phyloP scores from a whole-genome alignment of 768 basidiomycete species.

The Pleurotus tuber-regium region DNA sequence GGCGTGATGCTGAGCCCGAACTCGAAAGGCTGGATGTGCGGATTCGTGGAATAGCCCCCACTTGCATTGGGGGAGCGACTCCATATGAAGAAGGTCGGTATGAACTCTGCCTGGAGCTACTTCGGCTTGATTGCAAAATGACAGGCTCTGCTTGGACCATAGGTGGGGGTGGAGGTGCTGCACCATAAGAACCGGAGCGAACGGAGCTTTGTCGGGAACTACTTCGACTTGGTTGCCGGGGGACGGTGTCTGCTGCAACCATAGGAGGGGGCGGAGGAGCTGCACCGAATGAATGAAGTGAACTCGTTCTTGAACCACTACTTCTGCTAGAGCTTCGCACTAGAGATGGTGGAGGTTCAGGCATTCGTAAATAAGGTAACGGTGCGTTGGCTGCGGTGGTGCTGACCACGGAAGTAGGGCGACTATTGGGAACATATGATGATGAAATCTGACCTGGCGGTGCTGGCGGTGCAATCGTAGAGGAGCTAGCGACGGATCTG shows the following conservation, averaged over 20 bases:
- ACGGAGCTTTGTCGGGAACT: neutral
- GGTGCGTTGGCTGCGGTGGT: neutral
- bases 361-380: constrained; percentile 3
- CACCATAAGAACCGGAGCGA: constrained; percentile 40
- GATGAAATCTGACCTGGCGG: neutral
- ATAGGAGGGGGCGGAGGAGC: constrained; percentile 1
- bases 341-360: constrained; percentile 1
- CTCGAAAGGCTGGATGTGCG: constrained; percentile 6
- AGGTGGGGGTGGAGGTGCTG: constrained; percentile 28
- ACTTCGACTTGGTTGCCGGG: constrained; percentile 3
- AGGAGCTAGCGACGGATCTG: neutral
- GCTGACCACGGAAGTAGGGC: neutral
- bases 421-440: neutral
- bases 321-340: neutral
- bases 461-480: neutral
- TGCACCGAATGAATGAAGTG: neutral
- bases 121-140: neutral
- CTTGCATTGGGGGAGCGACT: neutral
- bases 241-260: neutral
- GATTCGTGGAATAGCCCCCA: neutral
- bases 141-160: neutral
- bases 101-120: neutral
- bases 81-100: neutral
- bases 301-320: neutral
- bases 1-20: neutral